Evolutionary conservation across 805 yeast genomes (phyloP).

Genomic region (Saccharomycopsis selenospora): DNA sequence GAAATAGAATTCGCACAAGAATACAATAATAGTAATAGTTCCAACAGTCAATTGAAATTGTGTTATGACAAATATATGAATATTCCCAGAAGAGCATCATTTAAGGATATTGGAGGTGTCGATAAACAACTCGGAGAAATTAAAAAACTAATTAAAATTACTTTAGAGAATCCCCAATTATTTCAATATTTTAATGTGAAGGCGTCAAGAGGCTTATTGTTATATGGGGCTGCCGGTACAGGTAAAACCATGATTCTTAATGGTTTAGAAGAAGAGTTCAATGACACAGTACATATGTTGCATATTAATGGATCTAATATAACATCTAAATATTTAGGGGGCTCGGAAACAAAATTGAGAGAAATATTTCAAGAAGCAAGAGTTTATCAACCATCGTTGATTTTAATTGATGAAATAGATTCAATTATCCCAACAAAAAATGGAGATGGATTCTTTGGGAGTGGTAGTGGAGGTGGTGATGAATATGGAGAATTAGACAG

Average conservation of each 20-base stretch:
- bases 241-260: slow-evolving; percentile 87
- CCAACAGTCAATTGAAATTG: slow-evolving; percentile 13
- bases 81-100: slow-evolving; percentile 37
- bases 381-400: slow-evolving; percentile 77
- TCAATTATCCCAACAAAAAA: slow-evolving; percentile 81
- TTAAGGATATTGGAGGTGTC: slow-evolving; percentile 72
- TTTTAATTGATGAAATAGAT: slow-evolving; percentile 90
- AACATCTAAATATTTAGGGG: slow-evolving; percentile 89
- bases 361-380: slow-evolving; percentile 79
- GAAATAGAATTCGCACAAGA: slow-evolving; percentile 20
- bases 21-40: slow-evolving; percentile 10
- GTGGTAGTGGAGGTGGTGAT: slow-evolving; percentile 8
- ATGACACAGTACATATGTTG: slow-evolving; percentile 66
- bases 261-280: slow-evolving; percentile 67
- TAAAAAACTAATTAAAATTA: slow-evolving; percentile 65
- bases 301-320: slow-evolving; percentile 87
- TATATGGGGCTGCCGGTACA: slow-evolving; percentile 97
- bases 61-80: slow-evolving; percentile 33
- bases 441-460: slow-evolving; percentile 84
- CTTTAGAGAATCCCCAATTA: slow-evolving; percentile 67
- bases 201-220: slow-evolving; percentile 88
- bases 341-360: slow-evolving; percentile 81
- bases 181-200: slow-evolving; percentile 80
- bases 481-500: slow-evolving; percentile 48
- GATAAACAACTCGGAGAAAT: slow-evolving; percentile 51